phyloP scores from a whole-genome alignment of 441 rosid genomes.

The Eugenia klotzschiana region DNA sequence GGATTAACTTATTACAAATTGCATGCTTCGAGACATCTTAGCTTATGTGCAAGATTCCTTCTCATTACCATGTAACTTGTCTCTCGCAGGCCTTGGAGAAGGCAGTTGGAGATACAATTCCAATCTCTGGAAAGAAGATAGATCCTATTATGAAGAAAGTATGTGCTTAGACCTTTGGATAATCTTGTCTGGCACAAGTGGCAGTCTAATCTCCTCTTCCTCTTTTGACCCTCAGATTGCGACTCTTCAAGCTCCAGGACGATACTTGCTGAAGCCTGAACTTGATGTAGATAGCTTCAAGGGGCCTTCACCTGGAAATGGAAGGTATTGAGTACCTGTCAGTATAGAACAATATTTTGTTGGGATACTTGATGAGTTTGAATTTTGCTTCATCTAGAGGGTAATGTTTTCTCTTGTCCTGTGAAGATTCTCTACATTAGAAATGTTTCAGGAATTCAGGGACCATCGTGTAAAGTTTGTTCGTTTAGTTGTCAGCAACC shows the following conservation, averaged over 20 bases:
- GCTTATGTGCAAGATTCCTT: not conserved
- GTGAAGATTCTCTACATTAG: not conserved
- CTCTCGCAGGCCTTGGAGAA: conserved; percentile 60
- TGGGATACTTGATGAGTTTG: not conserved
- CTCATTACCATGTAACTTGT: not conserved
- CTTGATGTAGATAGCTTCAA: conserved; percentile 49
- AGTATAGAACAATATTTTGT: not conserved
- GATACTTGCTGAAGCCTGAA: conserved; percentile 63
- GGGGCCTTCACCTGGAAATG: conserved; percentile 54
- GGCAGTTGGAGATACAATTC: conserved; percentile 55
- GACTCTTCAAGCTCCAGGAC: conserved; percentile 59
- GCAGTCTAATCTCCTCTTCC: not conserved
- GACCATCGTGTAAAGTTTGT: not conserved
- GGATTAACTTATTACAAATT: not conserved
- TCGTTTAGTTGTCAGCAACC: not conserved
- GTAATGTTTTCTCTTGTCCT: not conserved
- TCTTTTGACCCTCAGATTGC: conserved; percentile 64
- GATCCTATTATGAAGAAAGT: conserved; percentile 66
- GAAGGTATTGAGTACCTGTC: conserved; percentile 36
- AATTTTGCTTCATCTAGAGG: not conserved
- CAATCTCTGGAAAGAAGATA: conserved; percentile 47
- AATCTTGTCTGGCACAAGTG: conserved; percentile 4
- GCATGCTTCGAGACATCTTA: not conserved
- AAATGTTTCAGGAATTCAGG: not conserved
- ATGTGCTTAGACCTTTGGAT: conserved; percentile 17